phyloP scores from a whole-genome alignment of 495 filamentous ascomycete species.

The Tuber calosporum region DNA sequence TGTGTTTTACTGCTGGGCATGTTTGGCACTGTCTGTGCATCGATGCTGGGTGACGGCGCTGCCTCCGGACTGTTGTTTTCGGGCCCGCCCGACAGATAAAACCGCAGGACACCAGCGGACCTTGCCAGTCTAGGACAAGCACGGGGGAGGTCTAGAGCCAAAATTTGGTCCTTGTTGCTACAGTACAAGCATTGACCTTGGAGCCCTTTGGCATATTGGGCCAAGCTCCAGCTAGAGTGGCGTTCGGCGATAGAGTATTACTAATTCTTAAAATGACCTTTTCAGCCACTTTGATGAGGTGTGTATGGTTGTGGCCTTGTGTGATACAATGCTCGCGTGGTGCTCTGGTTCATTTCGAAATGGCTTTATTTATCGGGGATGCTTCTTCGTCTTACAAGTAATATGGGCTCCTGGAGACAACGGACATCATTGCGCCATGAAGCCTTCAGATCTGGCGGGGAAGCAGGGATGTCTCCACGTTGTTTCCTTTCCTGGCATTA shows the following conservation, averaged over 20 bases:
- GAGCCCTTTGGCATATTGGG: not conserved
- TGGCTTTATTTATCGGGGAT: not conserved
- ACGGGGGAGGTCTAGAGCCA: not conserved
- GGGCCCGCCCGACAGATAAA: not conserved
- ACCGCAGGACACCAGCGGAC: not conserved
- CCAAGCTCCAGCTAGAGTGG: not conserved
- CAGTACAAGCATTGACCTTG: not conserved
- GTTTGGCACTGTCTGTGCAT: not conserved
- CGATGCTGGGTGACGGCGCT: not conserved
- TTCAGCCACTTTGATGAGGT: not conserved
- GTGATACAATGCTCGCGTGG: not conserved
- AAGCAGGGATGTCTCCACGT: not conserved
- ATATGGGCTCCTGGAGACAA: not conserved
- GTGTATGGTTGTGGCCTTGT: not conserved
- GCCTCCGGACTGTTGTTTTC: not conserved
- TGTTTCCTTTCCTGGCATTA: not conserved
- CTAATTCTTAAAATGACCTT: not conserved
- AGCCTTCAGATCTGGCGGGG: not conserved
- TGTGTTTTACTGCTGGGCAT: not conserved
- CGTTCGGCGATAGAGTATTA: not conserved
- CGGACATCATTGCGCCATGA: not conserved
- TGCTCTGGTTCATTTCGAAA: not conserved
- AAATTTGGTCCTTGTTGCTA: not conserved
- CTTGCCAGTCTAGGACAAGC: not conserved
- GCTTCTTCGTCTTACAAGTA: not conserved